These are phyloP conservation scores for Aspergillus brasiliensis DNA, from an alignment of 2,329 filamentous ascomycete genomes.

Conservation along the genomic window DNA sequence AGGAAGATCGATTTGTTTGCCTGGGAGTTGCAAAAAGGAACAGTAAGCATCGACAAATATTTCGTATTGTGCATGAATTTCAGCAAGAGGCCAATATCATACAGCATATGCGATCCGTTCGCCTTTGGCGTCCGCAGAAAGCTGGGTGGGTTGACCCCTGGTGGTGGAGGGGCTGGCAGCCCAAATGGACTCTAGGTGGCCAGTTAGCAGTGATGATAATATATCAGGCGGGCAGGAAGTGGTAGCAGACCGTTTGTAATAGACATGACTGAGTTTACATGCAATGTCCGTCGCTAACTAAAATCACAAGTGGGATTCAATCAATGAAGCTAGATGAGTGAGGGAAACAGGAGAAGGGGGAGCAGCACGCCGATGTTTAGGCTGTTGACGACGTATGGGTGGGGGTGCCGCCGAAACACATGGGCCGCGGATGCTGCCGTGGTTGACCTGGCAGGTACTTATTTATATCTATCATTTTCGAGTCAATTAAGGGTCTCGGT, in stretches of 20 bases:
- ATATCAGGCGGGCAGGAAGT: not conserved
- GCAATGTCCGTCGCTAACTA: conserved; percentile 8
- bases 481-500: not conserved
- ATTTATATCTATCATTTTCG: not conserved
- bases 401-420: not conserved
- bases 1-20: conserved; percentile 97
- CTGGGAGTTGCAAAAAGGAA: conserved; percentile 47
- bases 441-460: not conserved
- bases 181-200: conserved; percentile 66
- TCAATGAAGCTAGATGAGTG: not conserved
- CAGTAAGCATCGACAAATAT: not conserved
- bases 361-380: not conserved
- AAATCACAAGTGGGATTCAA: conserved; percentile 5
- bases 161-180: conserved; percentile 82
- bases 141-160: conserved; percentile 83
- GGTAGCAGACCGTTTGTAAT: conserved; percentile 46
- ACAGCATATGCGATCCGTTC: conserved; percentile 92
- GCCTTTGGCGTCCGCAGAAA: conserved; percentile 85
- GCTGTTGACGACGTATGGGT: conserved; percentile 14
- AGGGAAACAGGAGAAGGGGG: not conserved
- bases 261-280: conserved; percentile 39
- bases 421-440: not conserved
- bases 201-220: conserved; percentile 7
- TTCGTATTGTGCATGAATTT: not conserved
- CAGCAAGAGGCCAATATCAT: conserved; percentile 24